A percentile compares a stretch with the other conserved stretches of the same genome.
Conservation (phyloP, 305 asterid genomes). For the Plantago coronopus region DNA sequence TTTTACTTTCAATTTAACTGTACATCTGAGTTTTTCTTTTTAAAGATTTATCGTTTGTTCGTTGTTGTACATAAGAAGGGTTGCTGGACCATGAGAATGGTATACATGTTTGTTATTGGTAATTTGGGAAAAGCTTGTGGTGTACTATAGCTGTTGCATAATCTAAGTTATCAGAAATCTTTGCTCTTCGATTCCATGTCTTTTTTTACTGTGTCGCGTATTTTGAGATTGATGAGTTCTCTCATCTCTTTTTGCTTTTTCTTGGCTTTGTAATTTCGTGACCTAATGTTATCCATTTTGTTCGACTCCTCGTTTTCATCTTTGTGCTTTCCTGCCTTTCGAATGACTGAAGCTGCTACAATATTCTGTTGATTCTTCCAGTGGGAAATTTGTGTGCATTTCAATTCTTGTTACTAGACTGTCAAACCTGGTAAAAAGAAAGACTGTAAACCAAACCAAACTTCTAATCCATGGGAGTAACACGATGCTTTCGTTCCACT, state of each 20-base stretch:
- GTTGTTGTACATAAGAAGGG: slow-evolving; percentile 12
- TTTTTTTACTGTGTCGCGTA: too few relatives aligned
- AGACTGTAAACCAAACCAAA: too few relatives aligned
- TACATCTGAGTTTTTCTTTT: neutral
- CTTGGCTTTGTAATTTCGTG: too few relatives aligned
- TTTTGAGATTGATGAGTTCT: too few relatives aligned
- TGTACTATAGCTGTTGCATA: neutral
- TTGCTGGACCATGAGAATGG: neutral
- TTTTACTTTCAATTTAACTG: neutral
- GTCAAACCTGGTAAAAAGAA: too few relatives aligned
- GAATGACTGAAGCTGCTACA: neutral
- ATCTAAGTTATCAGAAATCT: too few relatives aligned
- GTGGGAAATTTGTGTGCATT: too few relatives aligned
- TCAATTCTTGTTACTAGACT: too few relatives aligned
- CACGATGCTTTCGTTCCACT: too few relatives aligned
- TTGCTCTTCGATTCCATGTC: too few relatives aligned
- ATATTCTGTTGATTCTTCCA: neutral
- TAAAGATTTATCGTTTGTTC: neutral
- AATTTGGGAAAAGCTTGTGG: neutral
- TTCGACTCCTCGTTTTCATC: neutral
- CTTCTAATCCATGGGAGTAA: too few relatives aligned
- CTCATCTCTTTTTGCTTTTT: too few relatives aligned
- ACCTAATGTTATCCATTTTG: neutral
- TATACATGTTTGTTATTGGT: neutral
- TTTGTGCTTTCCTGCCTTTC: neutral